These are phyloP conservation scores for Lepiota venenata DNA, from an alignment of 768 basidiomycete genomes.

Conservation along the genomic window DNA sequence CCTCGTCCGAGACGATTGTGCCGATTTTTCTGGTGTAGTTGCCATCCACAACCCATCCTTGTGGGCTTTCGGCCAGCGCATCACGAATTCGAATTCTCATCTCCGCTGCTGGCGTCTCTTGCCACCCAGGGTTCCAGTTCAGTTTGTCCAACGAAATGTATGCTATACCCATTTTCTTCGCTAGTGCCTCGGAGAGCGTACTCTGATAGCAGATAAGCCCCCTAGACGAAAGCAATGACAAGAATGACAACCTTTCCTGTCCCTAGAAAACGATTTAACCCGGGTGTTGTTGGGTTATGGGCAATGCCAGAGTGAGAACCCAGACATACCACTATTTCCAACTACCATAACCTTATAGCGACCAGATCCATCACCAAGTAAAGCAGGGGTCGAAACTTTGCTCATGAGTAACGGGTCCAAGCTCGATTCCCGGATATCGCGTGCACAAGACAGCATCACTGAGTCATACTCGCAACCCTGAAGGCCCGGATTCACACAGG, in stretches of 20 bases:
- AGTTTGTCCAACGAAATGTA: slow-evolving; percentile 44
- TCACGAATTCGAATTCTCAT: slow-evolving; percentile 26
- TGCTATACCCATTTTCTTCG: slow-evolving; percentile 39
- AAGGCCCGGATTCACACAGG: no score
- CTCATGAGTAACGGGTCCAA: background rate
- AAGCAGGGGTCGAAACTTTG: slow-evolving; percentile 19
- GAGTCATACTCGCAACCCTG: no score
- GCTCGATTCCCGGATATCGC: background rate
- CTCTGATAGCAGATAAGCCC: slow-evolving; percentile 27
- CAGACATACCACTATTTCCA: slow-evolving; percentile 48
- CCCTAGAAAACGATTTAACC: slow-evolving; percentile 14
- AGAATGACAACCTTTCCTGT: slow-evolving; percentile 25
- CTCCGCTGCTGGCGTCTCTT: slow-evolving; percentile 23
- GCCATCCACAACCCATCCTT: slow-evolving; percentile 57
- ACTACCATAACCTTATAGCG: slow-evolving; percentile 42
- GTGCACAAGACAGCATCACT: no score
- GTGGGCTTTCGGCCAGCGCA: slow-evolving; percentile 23
- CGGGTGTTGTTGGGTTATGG: no score
- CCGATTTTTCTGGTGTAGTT: slow-evolving; percentile 31
- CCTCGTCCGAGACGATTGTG: slow-evolving; percentile 28
- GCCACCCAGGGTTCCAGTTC: slow-evolving; percentile 51
- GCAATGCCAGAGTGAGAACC: background rate
- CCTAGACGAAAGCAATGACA: background rate
- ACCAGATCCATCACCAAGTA: slow-evolving; percentile 43
- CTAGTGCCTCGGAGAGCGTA: slow-evolving; percentile 44